phyloP scores from a whole-genome alignment of 306 rosid species.

The Vigna reflexopilosa region DNA sequence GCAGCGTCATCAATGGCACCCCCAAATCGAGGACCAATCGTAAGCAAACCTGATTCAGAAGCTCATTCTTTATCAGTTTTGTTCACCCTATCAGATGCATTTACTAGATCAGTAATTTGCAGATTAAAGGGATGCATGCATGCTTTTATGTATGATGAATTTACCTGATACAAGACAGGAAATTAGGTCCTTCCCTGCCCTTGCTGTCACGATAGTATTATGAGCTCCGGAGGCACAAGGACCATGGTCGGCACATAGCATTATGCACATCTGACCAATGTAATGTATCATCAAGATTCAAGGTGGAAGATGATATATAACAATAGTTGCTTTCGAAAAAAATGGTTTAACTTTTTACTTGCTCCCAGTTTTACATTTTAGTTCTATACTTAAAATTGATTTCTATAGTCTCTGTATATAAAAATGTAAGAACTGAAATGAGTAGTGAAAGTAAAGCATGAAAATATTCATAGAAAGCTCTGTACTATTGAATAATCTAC shows the following conservation, averaged over 20 bases:
- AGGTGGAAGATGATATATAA: not conserved
- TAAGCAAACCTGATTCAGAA: slow-evolving; percentile 83
- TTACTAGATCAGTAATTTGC: not conserved
- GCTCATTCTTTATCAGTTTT: not conserved
- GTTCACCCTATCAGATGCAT: not conserved
- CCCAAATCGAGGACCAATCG: slow-evolving; percentile 99
- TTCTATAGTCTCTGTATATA: too few species aligned
- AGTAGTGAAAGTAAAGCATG: too few species aligned
- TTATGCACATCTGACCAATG: slow-evolving; percentile 81
- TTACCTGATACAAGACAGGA: slow-evolving; percentile 94
- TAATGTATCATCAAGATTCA: slow-evolving; percentile 42
- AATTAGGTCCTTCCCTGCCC: slow-evolving; percentile 99
- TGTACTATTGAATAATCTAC: slow-evolving; percentile 49
- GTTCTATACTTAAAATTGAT: too few species aligned
- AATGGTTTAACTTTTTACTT: too few species aligned
- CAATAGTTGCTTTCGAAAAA: too few species aligned
- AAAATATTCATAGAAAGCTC: slow-evolving; percentile 11
- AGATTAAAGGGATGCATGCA: slow-evolving; percentile 24
- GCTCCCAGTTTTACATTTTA: too few species aligned
- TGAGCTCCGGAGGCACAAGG: slow-evolving; percentile 99
- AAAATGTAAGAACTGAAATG: too few species aligned
- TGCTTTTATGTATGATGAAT: not conserved
- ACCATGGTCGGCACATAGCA: slow-evolving; percentile 99
- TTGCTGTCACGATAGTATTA: slow-evolving; percentile 93
- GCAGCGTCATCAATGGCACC: slow-evolving; percentile 99